Evolutionary conservation across 129 eudicot species (phyloP), one percentile per base, ranked within the genome.

Genomic region (Arctium minus): DNA sequence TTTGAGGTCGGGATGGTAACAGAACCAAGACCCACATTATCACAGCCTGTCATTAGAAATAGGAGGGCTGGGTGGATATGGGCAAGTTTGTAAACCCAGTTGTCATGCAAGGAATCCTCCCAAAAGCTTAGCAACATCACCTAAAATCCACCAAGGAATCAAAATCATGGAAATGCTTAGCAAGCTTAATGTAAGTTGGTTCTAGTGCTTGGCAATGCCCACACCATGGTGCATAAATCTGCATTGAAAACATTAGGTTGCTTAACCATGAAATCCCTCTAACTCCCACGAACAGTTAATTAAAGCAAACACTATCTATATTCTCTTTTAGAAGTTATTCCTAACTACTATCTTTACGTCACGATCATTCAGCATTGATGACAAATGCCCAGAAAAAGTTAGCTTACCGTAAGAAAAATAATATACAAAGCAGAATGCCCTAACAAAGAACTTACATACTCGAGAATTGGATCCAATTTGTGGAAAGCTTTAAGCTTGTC

Each of bases 141-240:
- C n/a, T n/a, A n/a, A n/a, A n/a, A n/a, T n/a, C n/a, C n/a, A 91
- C 87, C 33, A 93, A 89, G 30, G 98, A 91, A 64, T 93, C 91
- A 38, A 93, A 31, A 46, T 89, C 84, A 0, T 87, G 90, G 69
- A 93, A 88, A 90, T 93, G 98, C 77, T 88, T 93, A 40, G 94
- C 98, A 50, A 93, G 98, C 78, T 93, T 93, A 89, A 85, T 93
- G 90, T 89, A 93, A 65, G n/a, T n/a, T n/a, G n/a, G n/a, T n/a
- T n/a, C n/a, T n/a, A n/a, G n/a, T n/a, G n/a, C n/a, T n/a, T n/a
- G n/a, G n/a, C n/a, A n/a, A n/a, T n/a, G n/a, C 31, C 98, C 94
- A 44, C 98, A 93, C 96, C 98, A 93, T 68, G 98, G 96, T 72
- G 98, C 96, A 86, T 91, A 93, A 64, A 93, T 84, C 98, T 93